These are phyloP conservation scores for Aquilaria yunnanensis DNA, from an alignment of 345 rosid genomes.

Conservation along the genomic window DNA sequence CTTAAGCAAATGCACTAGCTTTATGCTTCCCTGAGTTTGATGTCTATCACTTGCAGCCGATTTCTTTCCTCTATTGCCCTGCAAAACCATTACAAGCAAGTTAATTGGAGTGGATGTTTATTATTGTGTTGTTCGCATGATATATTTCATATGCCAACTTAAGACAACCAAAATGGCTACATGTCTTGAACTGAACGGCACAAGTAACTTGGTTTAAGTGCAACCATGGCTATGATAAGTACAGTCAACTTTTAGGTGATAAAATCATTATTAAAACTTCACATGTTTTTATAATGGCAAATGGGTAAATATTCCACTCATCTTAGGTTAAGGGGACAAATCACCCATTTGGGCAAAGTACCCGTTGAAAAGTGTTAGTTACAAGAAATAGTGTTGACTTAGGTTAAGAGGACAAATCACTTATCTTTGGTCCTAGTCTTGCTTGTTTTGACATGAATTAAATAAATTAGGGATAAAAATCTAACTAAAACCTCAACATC, in stretches of 20 bases:
- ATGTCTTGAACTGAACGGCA: not conserved
- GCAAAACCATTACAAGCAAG: constrained; percentile 9
- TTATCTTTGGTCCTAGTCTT: no score
- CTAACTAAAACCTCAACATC: no score
- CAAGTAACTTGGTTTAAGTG: not conserved
- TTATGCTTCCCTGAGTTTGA: constrained; percentile 62
- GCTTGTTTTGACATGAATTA: no score
- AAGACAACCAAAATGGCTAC: not conserved
- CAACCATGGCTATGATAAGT: not conserved
- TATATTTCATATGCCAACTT: not conserved
- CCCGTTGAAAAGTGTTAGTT: no score
- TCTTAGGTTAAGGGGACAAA: no score
- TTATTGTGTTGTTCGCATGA: not conserved
- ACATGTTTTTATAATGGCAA: no score
- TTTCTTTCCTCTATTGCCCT: constrained; percentile 62
- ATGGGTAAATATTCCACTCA: no score
- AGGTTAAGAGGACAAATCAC: no score
- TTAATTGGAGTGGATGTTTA: constrained; percentile 4
- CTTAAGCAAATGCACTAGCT: constrained; percentile 59
- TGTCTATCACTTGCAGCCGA: constrained; percentile 20
- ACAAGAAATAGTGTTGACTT: no score
- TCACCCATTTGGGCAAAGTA: no score
- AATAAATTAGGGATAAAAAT: no score
- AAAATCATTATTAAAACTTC: not conserved
- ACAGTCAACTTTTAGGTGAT: not conserved